Conservation (phyloP, 2,329 filamentous ascomycete species). For the Cladosporium sp. region DNA sequence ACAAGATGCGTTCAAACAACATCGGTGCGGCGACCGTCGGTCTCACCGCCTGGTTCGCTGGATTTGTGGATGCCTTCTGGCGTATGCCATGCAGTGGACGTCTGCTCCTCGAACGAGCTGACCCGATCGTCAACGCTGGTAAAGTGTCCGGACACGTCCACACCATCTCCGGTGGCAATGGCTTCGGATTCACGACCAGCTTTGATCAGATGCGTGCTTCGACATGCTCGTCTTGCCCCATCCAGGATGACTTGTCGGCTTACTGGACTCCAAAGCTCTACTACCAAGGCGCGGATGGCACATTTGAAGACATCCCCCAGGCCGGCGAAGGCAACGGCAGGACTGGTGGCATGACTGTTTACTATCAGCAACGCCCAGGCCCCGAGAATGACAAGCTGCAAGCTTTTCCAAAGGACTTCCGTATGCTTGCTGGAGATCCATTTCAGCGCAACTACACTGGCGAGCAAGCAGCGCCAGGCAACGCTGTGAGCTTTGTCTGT, state of each 20-base stretch:
- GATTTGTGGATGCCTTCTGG: constrained; percentile 60
- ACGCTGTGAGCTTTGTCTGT: constrained; percentile 56
- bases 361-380: constrained; percentile 57
- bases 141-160: constrained; percentile 60
- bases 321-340: constrained; percentile 44
- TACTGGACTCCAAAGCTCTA: constrained; percentile 75
- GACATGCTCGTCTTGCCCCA: constrained; percentile 65
- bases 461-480: constrained; percentile 41
- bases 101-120: constrained; percentile 56
- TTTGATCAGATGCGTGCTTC: constrained; percentile 58
- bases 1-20: constrained; percentile 1
- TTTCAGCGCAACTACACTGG: constrained; percentile 55
- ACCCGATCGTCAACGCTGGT: constrained; percentile 66
- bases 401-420: constrained; percentile 66
- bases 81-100: constrained; percentile 65
- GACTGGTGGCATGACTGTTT: constrained; percentile 63
- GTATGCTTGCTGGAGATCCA: constrained; percentile 66
- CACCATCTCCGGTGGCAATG: constrained; percentile 66
- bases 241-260: constrained; percentile 61
- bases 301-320: constrained; percentile 56
- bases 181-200: constrained; percentile 59
- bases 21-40: constrained; percentile 12
- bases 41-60: constrained; percentile 31
- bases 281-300: constrained; percentile 60
- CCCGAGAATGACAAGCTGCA: constrained; percentile 61